Evolutionary conservation across 192 early-diverging fungal genomes (phyloP).

Genomic region (Coemansia sp.): DNA sequence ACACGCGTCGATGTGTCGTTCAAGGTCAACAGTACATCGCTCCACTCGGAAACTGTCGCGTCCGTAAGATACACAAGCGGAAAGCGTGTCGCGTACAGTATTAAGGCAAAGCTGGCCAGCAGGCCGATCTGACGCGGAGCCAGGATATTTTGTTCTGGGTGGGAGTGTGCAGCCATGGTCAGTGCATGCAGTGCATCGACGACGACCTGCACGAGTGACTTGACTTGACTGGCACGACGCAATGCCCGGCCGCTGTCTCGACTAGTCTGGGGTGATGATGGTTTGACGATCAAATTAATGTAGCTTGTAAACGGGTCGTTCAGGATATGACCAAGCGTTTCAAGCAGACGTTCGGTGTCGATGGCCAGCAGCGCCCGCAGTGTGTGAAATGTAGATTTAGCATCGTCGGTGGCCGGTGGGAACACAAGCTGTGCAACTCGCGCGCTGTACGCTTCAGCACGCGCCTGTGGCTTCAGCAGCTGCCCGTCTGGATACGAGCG

Average conservation of each 20-base stretch:
- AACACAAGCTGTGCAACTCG: slow-evolving; percentile 34
- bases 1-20: slow-evolving; percentile 32
- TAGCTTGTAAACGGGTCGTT: slow-evolving; percentile 37
- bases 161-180: slow-evolving; percentile 6
- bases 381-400: slow-evolving; percentile 12
- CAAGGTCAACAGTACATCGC: slow-evolving; percentile 23
- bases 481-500: slow-evolving; percentile 39
- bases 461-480: slow-evolving; percentile 29
- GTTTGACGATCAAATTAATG: slow-evolving; percentile 47
- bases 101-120: slow-evolving; percentile 39
- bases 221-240: slow-evolving; percentile 50
- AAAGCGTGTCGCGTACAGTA: slow-evolving; percentile 43
- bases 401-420: slow-evolving; percentile 13
- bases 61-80: slow-evolving; percentile 44
- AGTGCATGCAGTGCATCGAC: slow-evolving; percentile 37
- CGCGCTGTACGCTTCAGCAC: slow-evolving; percentile 39
- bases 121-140: slow-evolving; percentile 32
- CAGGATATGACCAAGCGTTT: slow-evolving; percentile 29
- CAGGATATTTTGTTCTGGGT: not conserved
- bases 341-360: slow-evolving; percentile 29
- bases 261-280: not conserved
- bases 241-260: slow-evolving; percentile 30
- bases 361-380: slow-evolving; percentile 28
- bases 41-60: slow-evolving; percentile 27
- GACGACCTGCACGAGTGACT: slow-evolving; percentile 41